Base-by-base conservation (phyloP, 148 eudicot species). In the Silene conica region DNA sequence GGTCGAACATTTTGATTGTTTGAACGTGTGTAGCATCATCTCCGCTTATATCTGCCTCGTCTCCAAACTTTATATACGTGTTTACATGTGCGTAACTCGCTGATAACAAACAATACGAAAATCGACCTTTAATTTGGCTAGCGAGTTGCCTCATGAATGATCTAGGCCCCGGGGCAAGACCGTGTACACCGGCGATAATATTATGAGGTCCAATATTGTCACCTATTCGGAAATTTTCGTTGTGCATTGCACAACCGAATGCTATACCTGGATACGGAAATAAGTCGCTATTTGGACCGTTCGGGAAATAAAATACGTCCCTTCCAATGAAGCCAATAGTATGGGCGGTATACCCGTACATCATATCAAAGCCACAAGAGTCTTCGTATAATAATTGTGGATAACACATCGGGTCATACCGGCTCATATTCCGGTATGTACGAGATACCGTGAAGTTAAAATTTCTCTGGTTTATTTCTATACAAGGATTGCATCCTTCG, bases 161-260 rank as follows among this genome's bases (percentile, higher is more conserved):
- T 22, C 75, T 73, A 21, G 67, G 67, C 5, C 75, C 75, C 9
- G 67, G 75, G 3, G 67, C 56, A 21, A 73, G n/a, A 20, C 75
- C 75, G 2, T 59, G 67, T 38, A 60, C 16, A 11, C 75, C 67
- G 8, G 56, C 56, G 2, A 73, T 61, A 22, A 22, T 5, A 8
- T 45, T 73, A 6, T 15, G 4, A 0, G 56, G 57, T 2, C 75
- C 75, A 6, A 1, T 7, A 31, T 73, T 61, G 0, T 12, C 19
- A 12, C 67, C 67, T 0, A 73, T 60, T 6, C 7, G 7, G 46
- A 60, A 10, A 43, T 61, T 13, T 0, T 41, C 20, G 56, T 59
- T 73, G 8, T 10, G 26, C 10, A 61, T 10, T 18, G 21, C 75
- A 61, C 75, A 73, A 11, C 75, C 75, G 26, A 73, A 73, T 59